Conservation (phyloP, 768 basidiomycete genomes). For the Lactarius hatsudake region DNA sequence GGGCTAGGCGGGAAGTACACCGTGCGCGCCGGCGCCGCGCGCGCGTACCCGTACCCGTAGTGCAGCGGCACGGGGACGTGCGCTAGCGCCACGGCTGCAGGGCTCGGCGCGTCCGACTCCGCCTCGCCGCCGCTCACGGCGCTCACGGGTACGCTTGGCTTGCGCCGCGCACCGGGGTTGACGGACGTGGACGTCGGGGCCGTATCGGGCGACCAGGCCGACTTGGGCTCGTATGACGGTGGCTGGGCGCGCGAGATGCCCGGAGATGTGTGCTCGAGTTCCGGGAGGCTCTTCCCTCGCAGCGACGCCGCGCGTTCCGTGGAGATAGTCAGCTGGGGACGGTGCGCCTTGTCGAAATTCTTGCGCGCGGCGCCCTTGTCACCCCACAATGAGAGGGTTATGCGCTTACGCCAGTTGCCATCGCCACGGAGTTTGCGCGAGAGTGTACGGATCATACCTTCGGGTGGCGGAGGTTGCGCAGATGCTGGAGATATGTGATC, state of each 20-base stretch:
- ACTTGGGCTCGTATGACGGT: conserved; percentile 25
- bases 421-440: conserved; percentile 29
- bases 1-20: conserved; percentile 34
- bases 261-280: conserved; percentile 33
- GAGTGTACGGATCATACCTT: conserved; percentile 8
- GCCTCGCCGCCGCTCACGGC: conserved; percentile 37
- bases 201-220: conserved; percentile 34
- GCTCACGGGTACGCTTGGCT: conserved; percentile 39
- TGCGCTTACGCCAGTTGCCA: conserved; percentile 21
- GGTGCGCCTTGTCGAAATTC: conserved; percentile 20
- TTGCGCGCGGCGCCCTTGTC: conserved; percentile 25
- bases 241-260: conserved; percentile 22
- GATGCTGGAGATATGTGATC: conserved; percentile 32
- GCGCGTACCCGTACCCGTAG: conserved; percentile 9
- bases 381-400: conserved; percentile 29
- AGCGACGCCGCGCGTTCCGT: conserved; percentile 40
- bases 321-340: conserved; percentile 41
- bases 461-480: conserved; percentile 6
- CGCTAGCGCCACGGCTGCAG: conserved; percentile 31
- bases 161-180: conserved; percentile 31
- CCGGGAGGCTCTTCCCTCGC: conserved; percentile 31
- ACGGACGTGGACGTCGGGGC: conserved; percentile 24
- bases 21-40: conserved; percentile 1
- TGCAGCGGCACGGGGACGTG: conserved; percentile 24
- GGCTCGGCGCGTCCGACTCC: conserved; percentile 32